A percentile compares a stretch with the other conserved stretches of the same genome.
phyloP scores from a whole-genome alignment of 768 basidiomycete species.

The Lactarius vividus region DNA sequence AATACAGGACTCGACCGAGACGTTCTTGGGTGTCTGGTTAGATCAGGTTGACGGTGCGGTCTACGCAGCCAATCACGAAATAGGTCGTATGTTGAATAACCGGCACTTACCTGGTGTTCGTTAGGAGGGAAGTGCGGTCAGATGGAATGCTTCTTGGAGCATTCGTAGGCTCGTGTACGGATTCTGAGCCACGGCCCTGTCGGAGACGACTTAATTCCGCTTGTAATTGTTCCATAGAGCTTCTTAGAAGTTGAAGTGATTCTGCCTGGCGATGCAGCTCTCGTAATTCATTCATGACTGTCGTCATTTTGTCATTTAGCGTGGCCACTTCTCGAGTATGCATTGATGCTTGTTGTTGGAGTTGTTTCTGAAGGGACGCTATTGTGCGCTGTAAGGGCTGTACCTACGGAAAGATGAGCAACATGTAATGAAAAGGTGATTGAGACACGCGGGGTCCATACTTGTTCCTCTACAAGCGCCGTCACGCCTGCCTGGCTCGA shows the following conservation, averaged over 20 bases:
- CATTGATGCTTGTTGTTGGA: constrained; percentile 22
- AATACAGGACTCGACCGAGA: constrained; percentile 24
- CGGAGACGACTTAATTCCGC: constrained; percentile 23
- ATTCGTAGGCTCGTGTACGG: constrained; percentile 20
- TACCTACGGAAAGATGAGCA: constrained; percentile 15
- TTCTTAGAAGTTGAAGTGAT: constrained; percentile 23
- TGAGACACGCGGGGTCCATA: background rate
- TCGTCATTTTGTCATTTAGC: constrained; percentile 21
- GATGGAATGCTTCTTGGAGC: constrained; percentile 11
- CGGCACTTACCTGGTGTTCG: constrained; percentile 17
- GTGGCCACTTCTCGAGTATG: constrained; percentile 22
- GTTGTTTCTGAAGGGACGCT: constrained; percentile 23
- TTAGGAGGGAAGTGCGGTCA: constrained; percentile 11
- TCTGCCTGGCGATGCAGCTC: constrained; percentile 23
- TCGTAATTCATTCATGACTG: constrained; percentile 21
- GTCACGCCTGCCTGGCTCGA: constrained; percentile 8
- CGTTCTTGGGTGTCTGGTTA: constrained; percentile 5
- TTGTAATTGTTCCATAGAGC: constrained; percentile 23
- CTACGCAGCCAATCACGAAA: background rate
- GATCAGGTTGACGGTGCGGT: constrained; percentile 11
- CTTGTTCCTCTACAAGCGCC: constrained; percentile 22
- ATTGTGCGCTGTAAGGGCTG: constrained; percentile 23
- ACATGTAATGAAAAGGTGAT: background rate
- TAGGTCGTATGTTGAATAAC: background rate
- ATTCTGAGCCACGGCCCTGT: constrained; percentile 9